Conservation (phyloP, 2,329 filamentous ascomycete species). For the Xenoacremonium recifei region DNA sequence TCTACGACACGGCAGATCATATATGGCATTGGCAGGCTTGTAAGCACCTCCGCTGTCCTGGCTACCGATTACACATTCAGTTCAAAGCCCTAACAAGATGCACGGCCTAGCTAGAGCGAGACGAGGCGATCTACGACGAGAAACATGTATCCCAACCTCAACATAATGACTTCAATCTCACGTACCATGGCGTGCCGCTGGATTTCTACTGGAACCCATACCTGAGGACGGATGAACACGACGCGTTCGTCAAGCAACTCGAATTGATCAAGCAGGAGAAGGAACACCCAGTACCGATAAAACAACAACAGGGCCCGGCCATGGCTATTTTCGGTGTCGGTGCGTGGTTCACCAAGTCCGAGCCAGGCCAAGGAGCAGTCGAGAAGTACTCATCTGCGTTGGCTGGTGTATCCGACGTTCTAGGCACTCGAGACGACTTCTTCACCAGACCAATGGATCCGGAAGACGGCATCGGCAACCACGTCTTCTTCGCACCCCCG, state of each 20-base stretch:
- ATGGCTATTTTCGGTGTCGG: constrained; percentile 23
- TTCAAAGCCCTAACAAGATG: constrained; percentile 9
- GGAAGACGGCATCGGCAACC: constrained; percentile 24
- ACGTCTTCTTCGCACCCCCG: constrained; percentile 27
- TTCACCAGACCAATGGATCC: constrained; percentile 22
- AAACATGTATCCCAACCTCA: neutral
- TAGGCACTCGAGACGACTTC: constrained; percentile 14
- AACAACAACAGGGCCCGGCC: constrained; percentile 21
- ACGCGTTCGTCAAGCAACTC: constrained; percentile 18
- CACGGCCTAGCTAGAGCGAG: no score
- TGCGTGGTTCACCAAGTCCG: constrained; percentile 26
- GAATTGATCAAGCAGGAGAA: constrained; percentile 17
- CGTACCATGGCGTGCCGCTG: constrained; percentile 40
- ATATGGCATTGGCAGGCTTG: constrained; percentile 43
- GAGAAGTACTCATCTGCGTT: constrained; percentile 11
- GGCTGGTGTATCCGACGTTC: constrained; percentile 16
- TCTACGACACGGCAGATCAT: constrained; percentile 58
- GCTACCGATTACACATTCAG: no score
- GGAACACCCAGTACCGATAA: constrained; percentile 8
- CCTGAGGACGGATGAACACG: constrained; percentile 43
- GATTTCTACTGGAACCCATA: constrained; percentile 64
- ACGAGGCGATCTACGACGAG: constrained; percentile 9
- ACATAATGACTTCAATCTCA: constrained; percentile 28
- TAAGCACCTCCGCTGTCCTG: constrained; percentile 24
- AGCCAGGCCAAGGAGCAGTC: constrained; percentile 5